A percentile compares a stretch with the other conserved stretches of the same genome.
Evolutionary conservation across 192 early-diverging fungal genomes (phyloP).

Genomic region (Cladochytrium replicatum): DNA sequence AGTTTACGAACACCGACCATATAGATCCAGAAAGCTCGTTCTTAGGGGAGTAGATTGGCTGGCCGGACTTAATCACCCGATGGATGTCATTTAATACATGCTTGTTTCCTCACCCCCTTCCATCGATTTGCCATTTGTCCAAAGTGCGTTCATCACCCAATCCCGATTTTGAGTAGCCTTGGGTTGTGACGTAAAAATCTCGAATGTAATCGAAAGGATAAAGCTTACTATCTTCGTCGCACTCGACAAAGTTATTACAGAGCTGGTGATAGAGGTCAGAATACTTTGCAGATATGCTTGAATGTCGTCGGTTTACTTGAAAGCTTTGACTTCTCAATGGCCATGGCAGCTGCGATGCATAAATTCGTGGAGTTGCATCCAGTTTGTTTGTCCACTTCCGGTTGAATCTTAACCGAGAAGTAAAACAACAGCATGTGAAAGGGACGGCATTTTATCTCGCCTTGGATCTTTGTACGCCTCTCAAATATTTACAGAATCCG

Average conservation of each 20-base stretch:
- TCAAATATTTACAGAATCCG: conserved; percentile 33
- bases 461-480: conserved; percentile 37
- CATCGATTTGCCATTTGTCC: conserved; percentile 18
- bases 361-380: conserved; percentile 34
- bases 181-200: neutral
- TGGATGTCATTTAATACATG: conserved; percentile 31
- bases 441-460: neutral
- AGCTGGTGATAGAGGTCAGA: conserved; percentile 37
- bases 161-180: conserved; percentile 26
- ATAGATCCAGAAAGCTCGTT: conserved; percentile 24
- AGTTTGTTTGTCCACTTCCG: conserved; percentile 37
- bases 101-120: conserved; percentile 25
- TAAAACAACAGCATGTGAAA: neutral
- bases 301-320: conserved; percentile 44
- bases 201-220: conserved; percentile 7
- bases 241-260: conserved; percentile 36
- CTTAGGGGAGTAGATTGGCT: conserved; percentile 17
- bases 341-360: conserved; percentile 34
- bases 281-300: conserved; percentile 28
- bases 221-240: conserved; percentile 10
- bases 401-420: conserved; percentile 23
- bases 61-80: conserved; percentile 15
- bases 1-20: conserved; percentile 23
- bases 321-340: conserved; percentile 46
- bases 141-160: conserved; percentile 28